phyloP scores from a whole-genome alignment of 371 early-diverging fungal species.

The Rhizomucor pusillus region DNA sequence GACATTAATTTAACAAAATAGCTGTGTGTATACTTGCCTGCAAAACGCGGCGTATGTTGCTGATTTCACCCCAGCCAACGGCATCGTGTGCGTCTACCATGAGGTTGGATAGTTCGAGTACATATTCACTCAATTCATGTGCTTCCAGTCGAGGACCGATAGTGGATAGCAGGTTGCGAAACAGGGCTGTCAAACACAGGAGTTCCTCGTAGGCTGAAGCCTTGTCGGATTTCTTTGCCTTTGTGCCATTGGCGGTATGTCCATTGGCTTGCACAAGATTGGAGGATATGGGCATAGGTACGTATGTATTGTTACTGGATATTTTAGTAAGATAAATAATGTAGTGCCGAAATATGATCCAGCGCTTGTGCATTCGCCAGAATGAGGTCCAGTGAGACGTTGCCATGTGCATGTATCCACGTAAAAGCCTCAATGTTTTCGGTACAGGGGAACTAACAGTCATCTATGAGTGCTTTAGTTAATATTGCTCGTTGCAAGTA shows the following conservation, averaged over 20 bases:
- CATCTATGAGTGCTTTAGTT: no score
- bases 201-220: conserved; percentile 15
- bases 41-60: conserved; percentile 22
- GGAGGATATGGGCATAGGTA: conserved; percentile 9
- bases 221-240: background rate
- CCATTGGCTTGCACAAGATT: background rate
- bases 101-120: conserved; percentile 21
- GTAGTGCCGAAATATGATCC: conserved; percentile 46
- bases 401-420: conserved; percentile 26
- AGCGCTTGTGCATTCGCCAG: conserved; percentile 49
- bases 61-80: conserved; percentile 40
- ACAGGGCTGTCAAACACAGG: conserved; percentile 12
- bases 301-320: conserved; percentile 28
- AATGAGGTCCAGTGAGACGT: conserved; percentile 35
- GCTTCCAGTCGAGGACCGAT: background rate
- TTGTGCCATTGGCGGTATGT: background rate
- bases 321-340: conserved; percentile 29
- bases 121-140: background rate
- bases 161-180: conserved; percentile 9
- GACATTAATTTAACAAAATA: no score
- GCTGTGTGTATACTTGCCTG: conserved; percentile 16
- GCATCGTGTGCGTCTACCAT: conserved; percentile 27
- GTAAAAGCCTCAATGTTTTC: conserved; percentile 22
- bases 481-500: no score
- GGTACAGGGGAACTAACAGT: conserved; percentile 36